Percentiles rank a stretch among this genome's conserved stretches.
These are phyloP conservation scores for Allium sativum DNA, from an alignment of 106 monocot species.

Conservation along the genomic window DNA sequence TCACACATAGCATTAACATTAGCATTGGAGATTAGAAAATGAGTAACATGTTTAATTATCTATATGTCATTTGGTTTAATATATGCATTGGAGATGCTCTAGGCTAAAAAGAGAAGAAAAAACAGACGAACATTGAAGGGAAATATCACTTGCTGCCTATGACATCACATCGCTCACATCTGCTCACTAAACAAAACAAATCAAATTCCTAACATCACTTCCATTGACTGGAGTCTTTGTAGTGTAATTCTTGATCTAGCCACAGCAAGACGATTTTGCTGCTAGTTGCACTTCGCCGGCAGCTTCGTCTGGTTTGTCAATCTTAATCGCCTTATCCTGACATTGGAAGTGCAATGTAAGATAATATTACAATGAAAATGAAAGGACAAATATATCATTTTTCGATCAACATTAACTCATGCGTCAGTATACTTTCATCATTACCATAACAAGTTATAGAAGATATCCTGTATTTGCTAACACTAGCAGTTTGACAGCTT, in stretches of 20 bases:
- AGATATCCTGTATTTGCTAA: neutral
- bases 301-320: slow-evolving; percentile 55
- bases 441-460: neutral
- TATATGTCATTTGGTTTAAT: too few relatives aligned
- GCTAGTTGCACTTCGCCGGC: slow-evolving; percentile 30
- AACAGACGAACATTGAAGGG: too few relatives aligned
- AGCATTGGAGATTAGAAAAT: too few relatives aligned
- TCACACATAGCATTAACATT: too few relatives aligned
- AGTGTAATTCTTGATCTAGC: slow-evolving; percentile 3
- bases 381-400: neutral
- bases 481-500: neutral
- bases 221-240: too few relatives aligned
- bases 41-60: too few relatives aligned
- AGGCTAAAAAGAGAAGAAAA: too few relatives aligned
- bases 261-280: slow-evolving; percentile 49
- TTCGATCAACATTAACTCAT: neutral
- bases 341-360: neutral
- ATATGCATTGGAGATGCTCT: too few relatives aligned
- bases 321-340: slow-evolving; percentile 64
- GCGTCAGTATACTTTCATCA: neutral
- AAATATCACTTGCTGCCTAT: too few relatives aligned
- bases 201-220: too few relatives aligned
- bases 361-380: neutral
- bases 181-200: too few relatives aligned
- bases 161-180: too few relatives aligned